These are phyloP conservation scores for Lentinula sp. DNA, from an alignment of 768 basidiomycete species.

Conservation along the genomic window DNA sequence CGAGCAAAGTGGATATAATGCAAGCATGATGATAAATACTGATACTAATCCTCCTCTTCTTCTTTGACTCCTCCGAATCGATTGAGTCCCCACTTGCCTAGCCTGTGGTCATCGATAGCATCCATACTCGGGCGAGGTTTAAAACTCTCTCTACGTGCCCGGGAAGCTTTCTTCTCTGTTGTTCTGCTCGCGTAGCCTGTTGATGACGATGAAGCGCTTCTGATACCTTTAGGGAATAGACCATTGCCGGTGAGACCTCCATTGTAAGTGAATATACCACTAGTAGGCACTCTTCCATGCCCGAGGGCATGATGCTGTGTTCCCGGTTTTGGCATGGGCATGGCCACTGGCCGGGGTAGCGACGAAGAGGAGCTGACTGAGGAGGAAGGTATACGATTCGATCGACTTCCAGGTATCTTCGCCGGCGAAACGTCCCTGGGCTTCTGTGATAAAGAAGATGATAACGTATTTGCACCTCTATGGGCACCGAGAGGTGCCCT, in stretches of 20 bases:
- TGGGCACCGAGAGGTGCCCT: constrained; percentile 36
- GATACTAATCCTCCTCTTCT: constrained; percentile 34
- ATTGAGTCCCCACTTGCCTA: constrained; percentile 11
- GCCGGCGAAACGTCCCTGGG: constrained; percentile 38
- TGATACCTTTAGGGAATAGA: constrained; percentile 20
- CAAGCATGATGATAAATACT: not conserved
- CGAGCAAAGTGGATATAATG: not conserved
- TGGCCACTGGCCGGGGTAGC: constrained; percentile 35
- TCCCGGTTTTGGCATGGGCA: constrained; percentile 45
- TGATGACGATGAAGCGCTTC: constrained; percentile 13
- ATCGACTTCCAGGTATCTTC: constrained; percentile 32
- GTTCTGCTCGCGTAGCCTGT: constrained; percentile 17
- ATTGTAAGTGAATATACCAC: constrained; percentile 6
- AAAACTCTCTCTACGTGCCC: constrained; percentile 72
- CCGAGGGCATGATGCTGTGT: constrained; percentile 51
- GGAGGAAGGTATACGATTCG: constrained; percentile 12
- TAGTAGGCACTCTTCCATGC: constrained; percentile 42
- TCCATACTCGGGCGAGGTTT: constrained; percentile 76
- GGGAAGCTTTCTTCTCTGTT: constrained; percentile 40
- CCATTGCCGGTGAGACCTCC: not conserved
- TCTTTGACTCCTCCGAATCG: constrained; percentile 38
- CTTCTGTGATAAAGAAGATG: constrained; percentile 8
- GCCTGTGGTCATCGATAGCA: constrained; percentile 21
- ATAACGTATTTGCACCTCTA: constrained; percentile 27
- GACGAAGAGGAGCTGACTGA: constrained; percentile 21